Base-by-base conservation (phyloP, 2,329 filamentous ascomycete species). In the Plectosphaerella plurivora region DNA sequence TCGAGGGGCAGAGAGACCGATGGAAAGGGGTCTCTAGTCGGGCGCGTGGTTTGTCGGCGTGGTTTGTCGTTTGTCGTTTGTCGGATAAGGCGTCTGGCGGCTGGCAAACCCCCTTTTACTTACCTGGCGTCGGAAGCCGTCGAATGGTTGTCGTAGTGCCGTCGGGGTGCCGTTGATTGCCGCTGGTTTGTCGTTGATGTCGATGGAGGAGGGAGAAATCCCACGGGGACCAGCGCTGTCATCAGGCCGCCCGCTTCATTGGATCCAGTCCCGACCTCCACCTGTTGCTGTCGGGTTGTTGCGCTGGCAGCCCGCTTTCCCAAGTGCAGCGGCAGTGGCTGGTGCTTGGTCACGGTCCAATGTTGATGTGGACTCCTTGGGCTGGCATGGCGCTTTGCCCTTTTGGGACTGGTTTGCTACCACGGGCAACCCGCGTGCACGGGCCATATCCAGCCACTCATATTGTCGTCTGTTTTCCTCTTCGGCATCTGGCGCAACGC, bases 351-450 rank as follows among this genome's bases (percentile, higher is more conserved):
- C 28, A 33, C 28, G 28, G 28, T 33, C 44, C 51, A 55, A 55
- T 57, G 55, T 57, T 57, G 55, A 57, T 57, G 52, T 57, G 55
- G 55, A 50, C 54, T 33, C 28, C 28, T 33, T 33, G 28, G 51
- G 49, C 49, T 54, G 54, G 55, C 54, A 57, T 48, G n/a, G 39
- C 54, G 50, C 54, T 35, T 49, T 51, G 3, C 54, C 44, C 1
- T 5, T 39, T 50, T 2, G 4, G 52, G 55, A 1, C 20, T 44
- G 44, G 52, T 11, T n/a, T 56, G 54, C 52, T 54, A 56, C 55
- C 52, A 57, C 54, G 54, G 54, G 55, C 55, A 57, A 57, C 55
- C 47, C 49, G 16, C 9, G 18, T 16, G 47, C 47, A 39, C 47
- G 35, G 37, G 35, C 47, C 47, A 41, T 20, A 36, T 44, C 37